A percentile compares a stretch with the other conserved stretches of the same genome.
Conservation (phyloP, 768 basidiomycete species). For the Austroboletus festivus region DNA sequence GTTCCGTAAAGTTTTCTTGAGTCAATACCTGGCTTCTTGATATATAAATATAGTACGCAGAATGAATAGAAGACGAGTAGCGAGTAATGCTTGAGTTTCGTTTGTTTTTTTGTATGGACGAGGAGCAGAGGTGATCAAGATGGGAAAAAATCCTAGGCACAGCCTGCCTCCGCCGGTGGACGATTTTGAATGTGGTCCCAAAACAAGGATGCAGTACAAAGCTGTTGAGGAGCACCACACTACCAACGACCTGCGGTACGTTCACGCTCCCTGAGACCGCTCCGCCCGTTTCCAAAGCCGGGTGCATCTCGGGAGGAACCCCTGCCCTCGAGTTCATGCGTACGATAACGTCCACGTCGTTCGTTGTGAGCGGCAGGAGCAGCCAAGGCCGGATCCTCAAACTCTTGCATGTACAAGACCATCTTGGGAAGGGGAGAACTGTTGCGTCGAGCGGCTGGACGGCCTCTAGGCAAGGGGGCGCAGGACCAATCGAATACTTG, state of each 20-base stretch:
- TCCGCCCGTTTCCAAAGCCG: slow-evolving; percentile 62
- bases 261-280: slow-evolving; percentile 51
- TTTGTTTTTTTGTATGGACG: too few relatives aligned
- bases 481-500: slow-evolving; percentile 49
- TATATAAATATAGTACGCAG: slow-evolving; percentile 37
- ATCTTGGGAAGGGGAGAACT: slow-evolving; percentile 57
- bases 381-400: slow-evolving; percentile 30
- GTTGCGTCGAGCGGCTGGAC: slow-evolving; percentile 49
- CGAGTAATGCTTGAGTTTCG: slow-evolving; percentile 20
- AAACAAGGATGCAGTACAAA: slow-evolving; percentile 1
- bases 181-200: slow-evolving; percentile 14
- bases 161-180: slow-evolving; percentile 14
- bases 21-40: slow-evolving; percentile 30
- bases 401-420: slow-evolving; percentile 36
- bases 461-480: slow-evolving; percentile 39
- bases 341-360: slow-evolving; percentile 52
- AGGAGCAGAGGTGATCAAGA: slow-evolving; percentile 18
- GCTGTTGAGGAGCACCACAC: slow-evolving; percentile 4
- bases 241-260: slow-evolving; percentile 31
- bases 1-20: slow-evolving; percentile 33
- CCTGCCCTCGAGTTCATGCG: slow-evolving; percentile 49
- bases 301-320: slow-evolving; percentile 47
- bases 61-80: slow-evolving; percentile 28
- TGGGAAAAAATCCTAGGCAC: slow-evolving; percentile 21
- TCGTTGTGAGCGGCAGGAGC: slow-evolving; percentile 23